These are phyloP conservation scores for Lophiostoma macrostomum DNA, from an alignment of 495 filamentous ascomycete genomes.

Conservation along the genomic window DNA sequence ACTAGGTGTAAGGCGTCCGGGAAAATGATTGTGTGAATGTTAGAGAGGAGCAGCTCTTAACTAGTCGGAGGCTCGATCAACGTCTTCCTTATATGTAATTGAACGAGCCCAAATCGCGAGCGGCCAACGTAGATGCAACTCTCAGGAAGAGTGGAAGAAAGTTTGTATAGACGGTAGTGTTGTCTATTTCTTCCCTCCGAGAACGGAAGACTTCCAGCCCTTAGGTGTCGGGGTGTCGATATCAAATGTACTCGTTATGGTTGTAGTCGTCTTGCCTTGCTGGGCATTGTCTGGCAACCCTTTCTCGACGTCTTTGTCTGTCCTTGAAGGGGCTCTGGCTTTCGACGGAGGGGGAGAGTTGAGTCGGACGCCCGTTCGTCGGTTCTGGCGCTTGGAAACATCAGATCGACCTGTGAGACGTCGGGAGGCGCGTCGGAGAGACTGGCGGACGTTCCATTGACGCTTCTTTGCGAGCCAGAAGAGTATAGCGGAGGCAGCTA, in stretches of 20 bases:
- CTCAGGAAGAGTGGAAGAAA: background rate
- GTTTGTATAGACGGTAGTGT: background rate
- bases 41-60: no score
- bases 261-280: conserved; percentile 26
- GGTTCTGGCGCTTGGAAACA: conserved; percentile 25
- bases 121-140: no score
- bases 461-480: conserved; percentile 53
- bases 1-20: no score
- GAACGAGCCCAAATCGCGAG: no score
- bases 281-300: conserved; percentile 13
- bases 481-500: conserved; percentile 48
- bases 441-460: conserved; percentile 52
- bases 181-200: conserved; percentile 27
- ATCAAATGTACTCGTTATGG: conserved; percentile 33
- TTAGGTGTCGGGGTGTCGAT: conserved; percentile 31
- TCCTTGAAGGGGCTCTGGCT: background rate
- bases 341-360: conserved; percentile 23
- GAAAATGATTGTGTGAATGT: no score
- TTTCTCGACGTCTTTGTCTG: conserved; percentile 31
- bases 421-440: conserved; percentile 45
- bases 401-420: conserved; percentile 42
- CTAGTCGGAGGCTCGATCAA: no score
- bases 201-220: conserved; percentile 24
- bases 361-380: conserved; percentile 31
- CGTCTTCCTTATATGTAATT: no score